phyloP scores from a whole-genome alignment of 192 early-diverging fungal species.

The Podila epicladia region DNA sequence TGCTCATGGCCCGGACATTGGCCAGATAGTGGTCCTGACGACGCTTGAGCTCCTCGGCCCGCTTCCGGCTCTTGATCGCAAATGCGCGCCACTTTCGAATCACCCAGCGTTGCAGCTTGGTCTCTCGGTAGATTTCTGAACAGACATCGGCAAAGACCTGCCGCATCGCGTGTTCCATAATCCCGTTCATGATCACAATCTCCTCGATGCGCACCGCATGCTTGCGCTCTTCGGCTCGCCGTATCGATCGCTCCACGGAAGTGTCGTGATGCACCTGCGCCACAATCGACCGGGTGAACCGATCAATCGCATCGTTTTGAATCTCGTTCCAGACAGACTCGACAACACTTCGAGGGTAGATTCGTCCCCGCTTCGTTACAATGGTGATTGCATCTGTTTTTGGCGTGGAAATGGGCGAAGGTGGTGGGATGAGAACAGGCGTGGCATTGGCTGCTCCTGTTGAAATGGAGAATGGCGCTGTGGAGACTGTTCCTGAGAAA shows the following conservation, averaged over 20 bases:
- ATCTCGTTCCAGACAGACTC: conserved; percentile 19
- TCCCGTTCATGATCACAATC: not conserved
- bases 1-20: conserved; percentile 36
- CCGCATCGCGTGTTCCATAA: conserved; percentile 4
- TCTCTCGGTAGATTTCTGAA: conserved; percentile 27
- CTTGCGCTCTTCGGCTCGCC: conserved; percentile 19
- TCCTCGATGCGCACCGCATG: conserved; percentile 6
- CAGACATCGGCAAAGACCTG: conserved; percentile 5
- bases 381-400: conserved; percentile 23
- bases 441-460: not conserved
- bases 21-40: conserved; percentile 31
- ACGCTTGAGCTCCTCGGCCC: conserved; percentile 29
- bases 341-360: conserved; percentile 28
- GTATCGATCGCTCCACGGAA: conserved; percentile 18
- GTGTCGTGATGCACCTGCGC: conserved; percentile 24
- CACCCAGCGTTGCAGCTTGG: conserved; percentile 6
- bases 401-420: not conserved
- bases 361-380: conserved; percentile 21
- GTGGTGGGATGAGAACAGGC: not conserved
- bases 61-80: conserved; percentile 8
- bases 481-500: not conserved
- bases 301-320: conserved; percentile 14
- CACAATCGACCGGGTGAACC: conserved; percentile 13
- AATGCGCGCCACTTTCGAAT: conserved; percentile 17
- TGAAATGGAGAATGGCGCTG: not conserved